A percentile compares a stretch with the other conserved stretches of the same genome.
These are phyloP conservation scores for Candida sojae DNA, from an alignment of 1,139 yeast species.

Conservation along the genomic window DNA sequence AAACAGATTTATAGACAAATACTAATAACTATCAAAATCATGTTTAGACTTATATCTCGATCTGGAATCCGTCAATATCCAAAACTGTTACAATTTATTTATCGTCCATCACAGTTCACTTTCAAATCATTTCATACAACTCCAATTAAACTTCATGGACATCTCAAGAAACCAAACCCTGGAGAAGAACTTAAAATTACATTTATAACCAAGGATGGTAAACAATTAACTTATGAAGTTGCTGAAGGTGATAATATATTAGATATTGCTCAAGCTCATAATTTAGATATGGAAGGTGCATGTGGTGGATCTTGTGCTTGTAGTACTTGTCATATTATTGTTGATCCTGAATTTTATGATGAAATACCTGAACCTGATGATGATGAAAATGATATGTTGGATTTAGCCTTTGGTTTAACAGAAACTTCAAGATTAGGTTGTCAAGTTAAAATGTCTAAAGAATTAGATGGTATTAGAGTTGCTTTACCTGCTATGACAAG, in stretches of 20 bases:
- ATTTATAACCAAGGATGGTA: conserved; percentile 89
- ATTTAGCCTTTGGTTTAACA: conserved; percentile 93
- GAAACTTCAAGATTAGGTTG: conserved; percentile 97
- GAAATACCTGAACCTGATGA: conserved; percentile 92
- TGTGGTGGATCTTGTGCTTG: conserved; percentile 99
- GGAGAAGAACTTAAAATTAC: conserved; percentile 93
- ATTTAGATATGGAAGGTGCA: conserved; percentile 96
- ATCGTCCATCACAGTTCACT: neutral
- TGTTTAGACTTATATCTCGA: conserved; percentile 4
- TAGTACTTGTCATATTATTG: conserved; percentile 94
- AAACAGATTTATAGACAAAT: neutral
- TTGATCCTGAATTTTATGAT: conserved; percentile 93
- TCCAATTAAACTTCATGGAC: conserved; percentile 60
- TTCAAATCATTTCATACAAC: conserved; percentile 23
- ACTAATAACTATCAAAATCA: neutral
- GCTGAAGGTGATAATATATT: conserved; percentile 89
- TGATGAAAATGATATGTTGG: conserved; percentile 98
- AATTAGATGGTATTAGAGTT: conserved; percentile 89
- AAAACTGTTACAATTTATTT: neutral
- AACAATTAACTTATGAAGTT: conserved; percentile 77
- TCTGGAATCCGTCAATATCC: neutral
- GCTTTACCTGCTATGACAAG: conserved; percentile 98
- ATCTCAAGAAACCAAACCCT: conserved; percentile 83
- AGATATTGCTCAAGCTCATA: conserved; percentile 93
- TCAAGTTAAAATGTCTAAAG: conserved; percentile 86